These are phyloP conservation scores for Sordariomycetes sp. DNA, from an alignment of 2,329 filamentous ascomycete genomes.

Conservation along the genomic window DNA sequence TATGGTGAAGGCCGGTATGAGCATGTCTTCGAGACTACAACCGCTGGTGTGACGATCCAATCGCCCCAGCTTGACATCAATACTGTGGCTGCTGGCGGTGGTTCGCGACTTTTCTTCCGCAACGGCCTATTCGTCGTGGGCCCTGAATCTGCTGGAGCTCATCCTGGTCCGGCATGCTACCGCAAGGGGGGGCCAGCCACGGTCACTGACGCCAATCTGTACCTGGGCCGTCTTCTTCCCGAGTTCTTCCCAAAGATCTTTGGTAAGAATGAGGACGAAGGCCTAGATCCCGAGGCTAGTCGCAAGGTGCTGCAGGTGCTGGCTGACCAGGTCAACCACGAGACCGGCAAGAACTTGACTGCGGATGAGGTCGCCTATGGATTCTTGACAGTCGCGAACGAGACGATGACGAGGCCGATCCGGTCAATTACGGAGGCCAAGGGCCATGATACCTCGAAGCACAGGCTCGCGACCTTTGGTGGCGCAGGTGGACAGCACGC, in stretches of 20 bases:
- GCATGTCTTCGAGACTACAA: slow-evolving; percentile 90
- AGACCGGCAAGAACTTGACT: slow-evolving; percentile 62
- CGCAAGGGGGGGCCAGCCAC: slow-evolving; percentile 81
- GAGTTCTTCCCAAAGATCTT: slow-evolving; percentile 96
- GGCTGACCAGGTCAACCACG: slow-evolving; percentile 67
- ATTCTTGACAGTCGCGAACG: slow-evolving; percentile 83
- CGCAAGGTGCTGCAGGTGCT: slow-evolving; percentile 67
- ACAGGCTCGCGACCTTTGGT: slow-evolving; percentile 86
- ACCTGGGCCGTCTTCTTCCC: slow-evolving; percentile 73
- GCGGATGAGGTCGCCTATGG: slow-evolving; percentile 82
- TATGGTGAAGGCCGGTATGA: slow-evolving; percentile 82
- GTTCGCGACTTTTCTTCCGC: slow-evolving; percentile 74
- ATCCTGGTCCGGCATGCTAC: slow-evolving; percentile 86
- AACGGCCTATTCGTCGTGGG: slow-evolving; percentile 89
- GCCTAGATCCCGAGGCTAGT: slow-evolving; percentile 68
- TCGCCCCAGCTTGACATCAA: slow-evolving; percentile 91
- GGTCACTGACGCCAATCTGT: slow-evolving; percentile 88
- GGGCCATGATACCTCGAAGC: slow-evolving; percentile 82
- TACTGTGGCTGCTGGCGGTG: slow-evolving; percentile 85
- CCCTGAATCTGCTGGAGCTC: slow-evolving; percentile 79
- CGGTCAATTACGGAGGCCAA: slow-evolving; percentile 86
- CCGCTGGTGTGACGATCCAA: slow-evolving; percentile 88
- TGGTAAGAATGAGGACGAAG: slow-evolving; percentile 77
- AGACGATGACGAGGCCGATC: slow-evolving; percentile 86
- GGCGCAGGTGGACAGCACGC: slow-evolving; percentile 88